Evolutionary conservation across 345 rosid species (phyloP).

Genomic region (Durio zibethinus): DNA sequence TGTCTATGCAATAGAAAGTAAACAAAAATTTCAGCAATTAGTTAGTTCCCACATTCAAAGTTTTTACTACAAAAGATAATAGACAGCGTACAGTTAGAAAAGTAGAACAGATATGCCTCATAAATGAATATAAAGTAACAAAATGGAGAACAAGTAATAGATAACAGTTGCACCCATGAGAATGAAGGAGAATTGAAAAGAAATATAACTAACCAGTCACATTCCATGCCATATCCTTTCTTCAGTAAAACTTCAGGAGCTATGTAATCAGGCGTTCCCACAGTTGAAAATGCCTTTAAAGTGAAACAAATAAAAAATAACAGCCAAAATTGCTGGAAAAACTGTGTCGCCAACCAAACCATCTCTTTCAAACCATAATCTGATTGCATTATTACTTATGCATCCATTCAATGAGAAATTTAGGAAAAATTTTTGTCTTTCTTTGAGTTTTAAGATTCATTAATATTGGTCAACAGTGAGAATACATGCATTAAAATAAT

Average conservation of each 20-base stretch:
- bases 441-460: neutral
- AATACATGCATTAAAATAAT: neutral
- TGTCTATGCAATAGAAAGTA: slow-evolving; percentile 3
- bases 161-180: slow-evolving; percentile 3
- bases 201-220: slow-evolving; percentile 77
- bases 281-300: slow-evolving; percentile 90
- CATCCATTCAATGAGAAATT: neutral
- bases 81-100: neutral
- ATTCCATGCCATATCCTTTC: slow-evolving; percentile 99
- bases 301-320: neutral
- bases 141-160: neutral
- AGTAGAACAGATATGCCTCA: neutral
- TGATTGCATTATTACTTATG: neutral
- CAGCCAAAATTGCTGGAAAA: neutral
- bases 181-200: slow-evolving; percentile 9
- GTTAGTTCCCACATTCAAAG: slow-evolving; percentile 7
- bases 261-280: slow-evolving; percentile 95
- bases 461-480: neutral
- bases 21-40: slow-evolving; percentile 11
- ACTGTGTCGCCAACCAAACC: neutral
- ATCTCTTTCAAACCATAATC: slow-evolving; percentile 5
- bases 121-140: neutral
- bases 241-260: slow-evolving; percentile 95
- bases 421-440: slow-evolving; percentile 1
- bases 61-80: slow-evolving; percentile 9